A percentile compares a stretch with the other conserved stretches of the same genome.
These are phyloP conservation scores for Reutealis trisperma DNA, from an alignment of 345 rosid species.

Conservation along the genomic window DNA sequence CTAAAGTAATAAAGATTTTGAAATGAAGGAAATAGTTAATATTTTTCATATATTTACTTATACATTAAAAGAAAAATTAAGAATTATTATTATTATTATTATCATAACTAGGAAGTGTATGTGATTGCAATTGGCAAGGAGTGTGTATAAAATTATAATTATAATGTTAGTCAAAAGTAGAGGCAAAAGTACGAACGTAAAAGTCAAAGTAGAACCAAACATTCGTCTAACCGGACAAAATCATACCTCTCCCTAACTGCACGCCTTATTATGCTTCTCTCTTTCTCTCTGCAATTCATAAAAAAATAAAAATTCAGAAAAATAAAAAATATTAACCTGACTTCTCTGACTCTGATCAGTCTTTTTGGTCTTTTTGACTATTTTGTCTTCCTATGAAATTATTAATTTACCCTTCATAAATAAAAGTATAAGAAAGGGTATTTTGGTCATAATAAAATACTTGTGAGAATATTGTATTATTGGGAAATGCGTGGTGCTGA, in stretches of 20 bases:
- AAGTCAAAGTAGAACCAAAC: slow-evolving; percentile 37
- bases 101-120: no score
- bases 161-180: slow-evolving; percentile 30
- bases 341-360: slow-evolving; percentile 15
- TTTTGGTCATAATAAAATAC: neutral
- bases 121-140: neutral
- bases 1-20: no score
- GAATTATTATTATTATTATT: no score
- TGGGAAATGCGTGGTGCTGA: slow-evolving; percentile 36
- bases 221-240: slow-evolving; percentile 39
- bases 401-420: slow-evolving; percentile 10
- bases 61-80: no score
- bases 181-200: slow-evolving; percentile 15
- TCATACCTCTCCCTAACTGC: slow-evolving; percentile 38
- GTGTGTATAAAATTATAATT: neutral
- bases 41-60: no score
- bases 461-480: neutral
- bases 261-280: slow-evolving; percentile 21
- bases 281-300: neutral
- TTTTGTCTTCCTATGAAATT: slow-evolving; percentile 15
- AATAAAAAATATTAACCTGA: neutral
- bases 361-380: slow-evolving; percentile 37
- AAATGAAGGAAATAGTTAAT: no score
- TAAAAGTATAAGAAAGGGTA: neutral
- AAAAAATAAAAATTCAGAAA: neutral